A percentile compares a stretch with the other conserved stretches of the same genome.
These are phyloP conservation scores for Hyaloscypha bicolor DNA, from an alignment of 495 filamentous ascomycete genomes.

Conservation along the genomic window DNA sequence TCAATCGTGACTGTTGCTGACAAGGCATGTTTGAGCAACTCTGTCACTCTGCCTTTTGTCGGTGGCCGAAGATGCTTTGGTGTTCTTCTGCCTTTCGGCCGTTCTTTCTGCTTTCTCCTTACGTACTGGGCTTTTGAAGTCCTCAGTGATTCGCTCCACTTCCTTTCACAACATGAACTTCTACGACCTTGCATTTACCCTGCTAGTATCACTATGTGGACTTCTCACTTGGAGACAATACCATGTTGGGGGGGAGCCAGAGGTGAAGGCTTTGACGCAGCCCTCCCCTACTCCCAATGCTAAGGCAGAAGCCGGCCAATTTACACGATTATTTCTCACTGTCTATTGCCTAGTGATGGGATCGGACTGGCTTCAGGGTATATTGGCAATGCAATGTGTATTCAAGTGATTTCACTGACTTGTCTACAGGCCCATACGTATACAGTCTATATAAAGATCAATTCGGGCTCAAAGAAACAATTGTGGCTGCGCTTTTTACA, in stretches of 20 bases:
- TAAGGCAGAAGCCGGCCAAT: slow-evolving; percentile 36
- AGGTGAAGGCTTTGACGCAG: slow-evolving; percentile 18
- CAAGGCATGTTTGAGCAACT: not conserved
- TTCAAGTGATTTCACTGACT: slow-evolving; percentile 6
- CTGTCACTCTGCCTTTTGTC: not conserved
- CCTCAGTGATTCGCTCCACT: not conserved
- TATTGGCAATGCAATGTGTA: not conserved
- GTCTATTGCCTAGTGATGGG: slow-evolving; percentile 54
- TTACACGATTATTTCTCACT: slow-evolving; percentile 42
- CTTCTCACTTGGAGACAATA: slow-evolving; percentile 31
- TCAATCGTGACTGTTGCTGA: not conserved
- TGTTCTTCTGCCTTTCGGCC: not conserved
- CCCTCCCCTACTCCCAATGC: slow-evolving; percentile 22
- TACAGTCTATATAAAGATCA: slow-evolving; percentile 57
- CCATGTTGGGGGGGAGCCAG: slow-evolving; percentile 5
- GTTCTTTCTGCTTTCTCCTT: not conserved
- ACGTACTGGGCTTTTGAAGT: not conserved
- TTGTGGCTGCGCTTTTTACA: slow-evolving; percentile 52
- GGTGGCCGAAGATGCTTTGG: not conserved
- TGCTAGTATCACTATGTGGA: slow-evolving; percentile 25
- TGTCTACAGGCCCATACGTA: slow-evolving; percentile 47
- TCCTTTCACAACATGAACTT: slow-evolving; percentile 24
- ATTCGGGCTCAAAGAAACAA: slow-evolving; percentile 46
- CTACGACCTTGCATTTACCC: slow-evolving; percentile 26
- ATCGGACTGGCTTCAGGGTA: slow-evolving; percentile 59